phyloP scores from a whole-genome alignment of 805 yeast genomes.

The Kluyveromyces starmeri region DNA sequence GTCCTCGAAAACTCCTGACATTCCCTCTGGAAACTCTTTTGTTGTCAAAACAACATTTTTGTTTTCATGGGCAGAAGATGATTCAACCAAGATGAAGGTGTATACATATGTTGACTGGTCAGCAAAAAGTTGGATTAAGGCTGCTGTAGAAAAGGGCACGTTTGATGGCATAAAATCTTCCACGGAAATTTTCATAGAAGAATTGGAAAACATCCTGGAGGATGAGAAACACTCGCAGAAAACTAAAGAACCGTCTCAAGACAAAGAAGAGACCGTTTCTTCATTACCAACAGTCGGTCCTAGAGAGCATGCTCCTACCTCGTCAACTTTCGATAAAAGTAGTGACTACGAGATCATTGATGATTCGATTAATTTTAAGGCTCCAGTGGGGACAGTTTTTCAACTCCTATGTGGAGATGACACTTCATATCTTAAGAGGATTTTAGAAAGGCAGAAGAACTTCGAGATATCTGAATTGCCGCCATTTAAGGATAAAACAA shows the following conservation, averaged over 20 bases:
- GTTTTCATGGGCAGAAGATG: constrained; percentile 55
- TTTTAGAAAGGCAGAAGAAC: constrained; percentile 53
- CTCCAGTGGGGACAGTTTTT: constrained; percentile 60
- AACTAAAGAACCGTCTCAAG: constrained; percentile 10
- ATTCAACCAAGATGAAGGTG: constrained; percentile 43
- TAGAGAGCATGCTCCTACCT: constrained; percentile 38
- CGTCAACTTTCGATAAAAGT: constrained; percentile 34
- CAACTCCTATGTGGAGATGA: constrained; percentile 55
- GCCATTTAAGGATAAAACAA: constrained; percentile 31
- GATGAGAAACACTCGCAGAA: constrained; percentile 11
- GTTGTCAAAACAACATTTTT: constrained; percentile 48
- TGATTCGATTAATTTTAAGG: constrained; percentile 42
- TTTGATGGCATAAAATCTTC: constrained; percentile 64
- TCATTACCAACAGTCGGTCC: constrained; percentile 31
- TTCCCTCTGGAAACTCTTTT: constrained; percentile 70
- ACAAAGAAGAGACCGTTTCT: constrained; percentile 13
- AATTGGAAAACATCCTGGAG: constrained; percentile 32
- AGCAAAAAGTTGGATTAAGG: constrained; percentile 70
- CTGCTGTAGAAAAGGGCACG: constrained; percentile 67
- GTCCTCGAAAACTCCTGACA: constrained; percentile 64
- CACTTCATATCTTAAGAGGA: constrained; percentile 36
- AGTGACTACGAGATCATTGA: constrained; percentile 43
- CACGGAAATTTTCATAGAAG: constrained; percentile 38
- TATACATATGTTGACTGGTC: constrained; percentile 59
- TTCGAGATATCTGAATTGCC: constrained; percentile 47